A percentile compares a stretch with the other conserved stretches of the same genome.
Conservation (phyloP, 2,329 filamentous ascomycete genomes). For the Chaetomium olivaceum region DNA sequence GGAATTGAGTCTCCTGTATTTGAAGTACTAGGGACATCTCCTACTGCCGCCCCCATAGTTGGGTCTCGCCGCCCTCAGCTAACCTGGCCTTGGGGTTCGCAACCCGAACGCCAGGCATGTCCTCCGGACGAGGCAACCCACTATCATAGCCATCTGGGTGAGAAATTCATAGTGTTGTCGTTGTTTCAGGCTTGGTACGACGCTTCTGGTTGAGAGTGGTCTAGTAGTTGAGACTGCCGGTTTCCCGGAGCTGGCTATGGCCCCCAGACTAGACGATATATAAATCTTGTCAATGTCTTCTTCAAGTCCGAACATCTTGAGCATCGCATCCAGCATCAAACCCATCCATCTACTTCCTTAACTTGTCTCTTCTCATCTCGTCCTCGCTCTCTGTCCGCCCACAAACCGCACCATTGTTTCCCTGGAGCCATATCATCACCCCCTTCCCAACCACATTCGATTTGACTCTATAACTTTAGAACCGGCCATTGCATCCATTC, state of each 20-base stretch:
- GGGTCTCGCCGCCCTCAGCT: neutral
- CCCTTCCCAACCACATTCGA: neutral
- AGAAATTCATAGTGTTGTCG: neutral
- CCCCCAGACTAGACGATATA: neutral
- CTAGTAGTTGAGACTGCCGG: neutral
- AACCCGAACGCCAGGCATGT: conserved; percentile 4
- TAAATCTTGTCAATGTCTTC: neutral
- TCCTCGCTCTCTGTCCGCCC: neutral
- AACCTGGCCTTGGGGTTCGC: neutral
- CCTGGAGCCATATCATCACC: neutral
- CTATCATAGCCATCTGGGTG: neutral
- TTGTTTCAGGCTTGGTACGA: neutral
- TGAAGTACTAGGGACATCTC: neutral
- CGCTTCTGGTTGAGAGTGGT: neutral
- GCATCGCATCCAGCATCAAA: neutral
- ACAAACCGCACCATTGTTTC: neutral
- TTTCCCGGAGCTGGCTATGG: neutral
- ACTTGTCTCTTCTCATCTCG: neutral
- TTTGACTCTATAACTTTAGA: neutral
- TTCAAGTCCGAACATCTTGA: neutral
- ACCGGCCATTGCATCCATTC: neutral
- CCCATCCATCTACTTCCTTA: neutral
- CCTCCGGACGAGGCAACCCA: neutral
- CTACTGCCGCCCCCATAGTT: neutral
- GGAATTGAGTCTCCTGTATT: neutral